These are phyloP conservation scores for Sherardia arvensis DNA, from an alignment of 257 asterid species.

Conservation along the genomic window DNA sequence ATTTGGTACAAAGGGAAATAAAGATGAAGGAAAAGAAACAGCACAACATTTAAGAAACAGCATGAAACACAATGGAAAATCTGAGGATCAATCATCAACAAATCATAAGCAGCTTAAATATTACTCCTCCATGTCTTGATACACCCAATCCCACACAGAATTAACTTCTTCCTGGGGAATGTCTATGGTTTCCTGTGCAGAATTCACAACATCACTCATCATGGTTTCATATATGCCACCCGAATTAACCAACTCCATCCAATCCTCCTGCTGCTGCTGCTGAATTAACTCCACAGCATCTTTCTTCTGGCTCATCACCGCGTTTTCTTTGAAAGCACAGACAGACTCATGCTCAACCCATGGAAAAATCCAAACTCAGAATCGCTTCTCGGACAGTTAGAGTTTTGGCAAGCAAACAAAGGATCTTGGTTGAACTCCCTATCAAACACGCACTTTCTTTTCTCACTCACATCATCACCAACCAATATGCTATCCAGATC, in stretches of 20 bases:
- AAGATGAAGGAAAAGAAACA: no score
- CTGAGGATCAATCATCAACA: no score
- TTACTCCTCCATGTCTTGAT: constrained; percentile 11
- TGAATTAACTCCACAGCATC: constrained; percentile 5
- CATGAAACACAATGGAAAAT: no score
- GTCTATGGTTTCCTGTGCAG: constrained; percentile 15
- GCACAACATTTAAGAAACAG: not conserved
- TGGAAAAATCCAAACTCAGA: constrained; percentile 15
- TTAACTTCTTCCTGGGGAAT: constrained; percentile 15
- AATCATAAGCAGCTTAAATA: no score
- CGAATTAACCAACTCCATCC: constrained; percentile 12
- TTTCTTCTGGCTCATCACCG: not conserved
- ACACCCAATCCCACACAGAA: constrained; percentile 50
- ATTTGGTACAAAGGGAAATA: no score
- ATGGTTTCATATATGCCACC: not conserved
- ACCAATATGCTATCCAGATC: not conserved
- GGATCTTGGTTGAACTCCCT: not conserved
- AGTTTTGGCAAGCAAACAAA: constrained; percentile 11
- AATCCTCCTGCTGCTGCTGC: constrained; percentile 14
- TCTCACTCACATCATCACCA: constrained; percentile 11
- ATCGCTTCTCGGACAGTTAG: constrained; percentile 9
- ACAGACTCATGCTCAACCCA: constrained; percentile 13
- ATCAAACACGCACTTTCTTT: constrained; percentile 29
- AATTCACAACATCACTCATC: not conserved
- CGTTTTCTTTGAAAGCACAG: not conserved